These are phyloP conservation scores for Daphne laureola DNA, from an alignment of 441 rosid genomes.

Conservation along the genomic window DNA sequence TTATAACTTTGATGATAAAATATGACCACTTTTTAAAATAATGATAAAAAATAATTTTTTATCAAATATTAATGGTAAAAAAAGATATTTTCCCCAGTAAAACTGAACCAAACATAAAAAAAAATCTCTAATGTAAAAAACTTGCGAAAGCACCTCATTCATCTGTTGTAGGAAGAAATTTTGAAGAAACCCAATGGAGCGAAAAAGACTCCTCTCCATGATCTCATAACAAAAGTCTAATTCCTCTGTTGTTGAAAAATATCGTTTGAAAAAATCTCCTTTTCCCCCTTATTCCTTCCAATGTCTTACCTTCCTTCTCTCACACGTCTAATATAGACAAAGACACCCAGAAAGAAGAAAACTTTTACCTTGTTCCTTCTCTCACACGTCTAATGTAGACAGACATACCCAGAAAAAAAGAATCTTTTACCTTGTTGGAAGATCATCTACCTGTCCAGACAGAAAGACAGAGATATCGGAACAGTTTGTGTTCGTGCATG, in stretches of 20 bases:
- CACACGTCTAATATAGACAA: background rate
- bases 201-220: conserved; percentile 38
- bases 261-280: conserved; percentile 4
- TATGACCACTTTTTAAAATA: too few relatives aligned
- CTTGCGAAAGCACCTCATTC: background rate
- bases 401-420: conserved; percentile 1
- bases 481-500: background rate
- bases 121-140: too few relatives aligned
- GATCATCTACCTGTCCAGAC: background rate
- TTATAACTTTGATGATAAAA: too few relatives aligned
- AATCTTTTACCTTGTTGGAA: background rate
- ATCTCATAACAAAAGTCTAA: conserved; percentile 20
- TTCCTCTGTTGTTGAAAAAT: conserved; percentile 17
- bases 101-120: too few relatives aligned
- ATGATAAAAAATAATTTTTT: too few relatives aligned
- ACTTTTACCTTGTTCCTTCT: too few relatives aligned
- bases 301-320: conserved; percentile 9
- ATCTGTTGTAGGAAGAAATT: background rate
- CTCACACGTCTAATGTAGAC: background rate
- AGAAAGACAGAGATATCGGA: background rate
- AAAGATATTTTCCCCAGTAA: too few relatives aligned
- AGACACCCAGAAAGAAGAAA: conserved; percentile 1
- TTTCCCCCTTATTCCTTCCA: conserved; percentile 10
- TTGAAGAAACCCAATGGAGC: conserved; percentile 16
- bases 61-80: too few relatives aligned